These are phyloP conservation scores for Tricholoma sp. DNA, from an alignment of 768 basidiomycete genomes.

Conservation along the genomic window DNA sequence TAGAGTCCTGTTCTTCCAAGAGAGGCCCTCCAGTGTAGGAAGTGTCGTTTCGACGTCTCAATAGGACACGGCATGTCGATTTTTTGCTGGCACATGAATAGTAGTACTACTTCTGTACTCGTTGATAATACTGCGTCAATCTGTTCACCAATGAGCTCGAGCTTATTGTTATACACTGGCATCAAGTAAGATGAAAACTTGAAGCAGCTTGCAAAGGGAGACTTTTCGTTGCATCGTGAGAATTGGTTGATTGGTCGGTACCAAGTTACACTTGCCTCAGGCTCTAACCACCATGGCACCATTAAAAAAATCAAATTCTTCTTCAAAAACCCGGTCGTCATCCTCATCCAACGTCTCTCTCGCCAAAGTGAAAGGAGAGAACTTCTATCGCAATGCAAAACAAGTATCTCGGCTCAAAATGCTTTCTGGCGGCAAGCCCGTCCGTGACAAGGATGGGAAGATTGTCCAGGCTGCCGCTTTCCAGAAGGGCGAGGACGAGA, in stretches of 20 bases:
- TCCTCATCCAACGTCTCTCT: constrained; percentile 52
- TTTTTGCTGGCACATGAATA: constrained; percentile 43
- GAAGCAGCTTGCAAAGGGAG: too few species aligned
- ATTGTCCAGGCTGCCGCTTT: constrained; percentile 91
- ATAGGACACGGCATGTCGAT: constrained; percentile 62
- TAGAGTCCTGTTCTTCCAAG: constrained; percentile 52
- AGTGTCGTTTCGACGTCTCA: constrained; percentile 52
- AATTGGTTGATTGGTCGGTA: constrained; percentile 3
- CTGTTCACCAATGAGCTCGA: not conserved
- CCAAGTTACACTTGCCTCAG: not conserved
- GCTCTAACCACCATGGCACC: constrained; percentile 30
- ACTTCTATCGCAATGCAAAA: constrained; percentile 98
- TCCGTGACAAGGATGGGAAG: constrained; percentile 89
- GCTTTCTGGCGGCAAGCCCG: constrained; percentile 87
- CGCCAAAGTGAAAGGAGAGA: constrained; percentile 85
- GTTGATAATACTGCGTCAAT: not conserved
- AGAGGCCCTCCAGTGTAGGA: constrained; percentile 51
- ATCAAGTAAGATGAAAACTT: too few species aligned
- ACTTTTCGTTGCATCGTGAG: constrained; percentile 4
- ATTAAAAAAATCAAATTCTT: constrained; percentile 28
- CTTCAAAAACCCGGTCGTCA: constrained; percentile 38
- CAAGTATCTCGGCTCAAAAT: constrained; percentile 81
- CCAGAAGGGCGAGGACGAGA: constrained; percentile 92
- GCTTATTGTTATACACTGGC: too few species aligned
- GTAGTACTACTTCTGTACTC: too few species aligned